Evolutionary conservation across 306 rosid genomes (phyloP), one percentile per base, ranked within the genome.

Genomic region (Vachellia pachyceras): DNA sequence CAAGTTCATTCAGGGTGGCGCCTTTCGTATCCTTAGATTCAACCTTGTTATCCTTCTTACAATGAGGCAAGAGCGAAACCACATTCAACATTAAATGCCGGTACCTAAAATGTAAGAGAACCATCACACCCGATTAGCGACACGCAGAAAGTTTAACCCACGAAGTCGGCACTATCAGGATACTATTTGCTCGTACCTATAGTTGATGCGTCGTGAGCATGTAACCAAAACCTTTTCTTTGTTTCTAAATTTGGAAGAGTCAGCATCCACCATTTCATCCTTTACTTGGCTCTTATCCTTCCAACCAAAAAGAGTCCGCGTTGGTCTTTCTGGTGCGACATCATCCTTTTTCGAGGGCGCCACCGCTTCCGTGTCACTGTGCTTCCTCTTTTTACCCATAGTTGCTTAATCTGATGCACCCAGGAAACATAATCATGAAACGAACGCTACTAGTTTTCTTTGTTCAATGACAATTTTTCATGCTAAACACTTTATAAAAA

Each of bases 21-120:
- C 98, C 97, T 63, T 96, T 95, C 47, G 90, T 93, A 61, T 90
- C 89, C 86, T 86, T 93, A 2, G 98, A 89, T 84, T 96, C 99
- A 33, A 96, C 94, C 89, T 96, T 96, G 87, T 83, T 96, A 76
- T 96, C 99, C 94, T 90, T 96, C 91, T 96, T 96, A 81, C 91
- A 88, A 52, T 96, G 99, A 20, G 99, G 99, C 84, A 96, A 78
- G 68, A 96, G 88, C 10, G 97, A 91, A 63, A 92, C 98, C 83
- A 96, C 15, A 77, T 96, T 96, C 94, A 93, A 86, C 99, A 96
- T 93, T 85, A 96, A 83, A 86, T 96, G 99, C 23, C 99, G 97
- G 83, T 93, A 91, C 89, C 99, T 93, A 68, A 12, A 75, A n/a
- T 33, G 72, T 0, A 65, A 18, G 4, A 10, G 29, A 33, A 36